Conservation (phyloP, 345 rosid genomes). For the Isatis tinctoria region DNA sequence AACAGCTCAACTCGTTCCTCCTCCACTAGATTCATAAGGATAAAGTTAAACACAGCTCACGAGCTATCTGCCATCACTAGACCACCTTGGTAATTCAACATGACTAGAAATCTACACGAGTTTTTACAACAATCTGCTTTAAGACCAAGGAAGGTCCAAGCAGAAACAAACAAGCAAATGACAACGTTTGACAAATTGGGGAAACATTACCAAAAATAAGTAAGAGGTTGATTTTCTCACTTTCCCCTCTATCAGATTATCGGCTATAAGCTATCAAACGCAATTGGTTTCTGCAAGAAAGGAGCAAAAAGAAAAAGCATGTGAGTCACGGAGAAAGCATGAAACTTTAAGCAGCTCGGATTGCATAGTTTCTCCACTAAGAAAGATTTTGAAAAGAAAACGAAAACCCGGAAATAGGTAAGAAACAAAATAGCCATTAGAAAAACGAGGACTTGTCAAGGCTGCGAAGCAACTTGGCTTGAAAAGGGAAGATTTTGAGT, state of each 20-base stretch:
- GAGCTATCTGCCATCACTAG: constrained; percentile 45
- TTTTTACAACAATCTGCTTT: constrained; percentile 19
- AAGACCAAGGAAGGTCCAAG: constrained; percentile 26
- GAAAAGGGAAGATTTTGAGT: constrained; percentile 39
- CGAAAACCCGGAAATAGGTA: constrained; percentile 3
- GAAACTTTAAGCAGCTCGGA: constrained; percentile 35
- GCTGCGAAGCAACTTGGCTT: constrained; percentile 22
- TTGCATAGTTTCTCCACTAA: constrained; percentile 16
- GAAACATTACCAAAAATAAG: background rate
- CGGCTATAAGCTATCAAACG: constrained; percentile 30
- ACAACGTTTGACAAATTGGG: background rate
- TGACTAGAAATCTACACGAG: constrained; percentile 42
- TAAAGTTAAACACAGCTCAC: constrained; percentile 50
- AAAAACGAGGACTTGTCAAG: constrained; percentile 18
- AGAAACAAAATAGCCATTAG: background rate
- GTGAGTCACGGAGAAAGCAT: constrained; percentile 52
- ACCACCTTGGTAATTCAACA: constrained; percentile 26
- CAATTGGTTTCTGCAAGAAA: constrained; percentile 39
- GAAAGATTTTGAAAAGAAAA: constrained; percentile 13
- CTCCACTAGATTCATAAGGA: constrained; percentile 45
- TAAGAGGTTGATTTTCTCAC: constrained; percentile 28
- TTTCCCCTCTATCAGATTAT: constrained; percentile 33
- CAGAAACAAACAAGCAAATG: constrained; percentile 24
- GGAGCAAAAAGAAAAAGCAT: constrained; percentile 21
- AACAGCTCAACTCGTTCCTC: constrained; percentile 35